Evolutionary conservation across 495 filamentous ascomycete genomes (phyloP), one percentile per base, ranked within the genome.

Genomic region (Lepraria neglecta): DNA sequence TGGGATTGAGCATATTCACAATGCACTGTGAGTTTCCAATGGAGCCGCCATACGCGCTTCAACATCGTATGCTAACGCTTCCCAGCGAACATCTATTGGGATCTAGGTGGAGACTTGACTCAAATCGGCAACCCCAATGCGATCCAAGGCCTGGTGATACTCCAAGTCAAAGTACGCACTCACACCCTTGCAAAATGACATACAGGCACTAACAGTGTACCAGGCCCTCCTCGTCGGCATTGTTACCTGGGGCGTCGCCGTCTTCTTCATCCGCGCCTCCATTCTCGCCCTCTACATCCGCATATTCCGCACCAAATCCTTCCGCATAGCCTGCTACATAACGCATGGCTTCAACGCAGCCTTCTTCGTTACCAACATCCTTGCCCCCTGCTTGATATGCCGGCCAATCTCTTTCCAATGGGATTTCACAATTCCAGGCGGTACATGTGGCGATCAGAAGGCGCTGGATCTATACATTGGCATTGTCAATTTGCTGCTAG

Each of bases 201-300:
- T 12, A 21, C 27, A 15, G 0, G 33, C 17, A n/a, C 15, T 19
- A 12, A 57, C 46, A 14, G 10, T 4, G 31, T 38, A 21, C 19
- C 10, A 61, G 61, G 48, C 46, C 17, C 11, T 55, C n/a, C 7
- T 67, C 14, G 31, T 64, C 21, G 60, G 61, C n/a, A 44, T 69
- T 64, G 54, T 69, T 10, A 51, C 70, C 17, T 73, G 67, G 50
- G 69, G 65, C 11, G 66, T 67, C 58, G 46, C 58, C 24, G 64
- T 68, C 52, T 72, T 70, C 50, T 63, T 70, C 48, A 68, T 73
- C 55, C 74, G 75, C 50, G 54, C 74, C 6, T 75, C 74, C 4
- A 63, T 79, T n/a, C 66, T 79, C n/a, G 59, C 73, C 47, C 73
- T 79, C 48, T 79, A 78, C 54, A 58, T 72, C 1, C 76, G 72